phyloP scores from a whole-genome alignment of 1,284 basidiomycete genomes.

The Malassezia pachydermatis region DNA sequence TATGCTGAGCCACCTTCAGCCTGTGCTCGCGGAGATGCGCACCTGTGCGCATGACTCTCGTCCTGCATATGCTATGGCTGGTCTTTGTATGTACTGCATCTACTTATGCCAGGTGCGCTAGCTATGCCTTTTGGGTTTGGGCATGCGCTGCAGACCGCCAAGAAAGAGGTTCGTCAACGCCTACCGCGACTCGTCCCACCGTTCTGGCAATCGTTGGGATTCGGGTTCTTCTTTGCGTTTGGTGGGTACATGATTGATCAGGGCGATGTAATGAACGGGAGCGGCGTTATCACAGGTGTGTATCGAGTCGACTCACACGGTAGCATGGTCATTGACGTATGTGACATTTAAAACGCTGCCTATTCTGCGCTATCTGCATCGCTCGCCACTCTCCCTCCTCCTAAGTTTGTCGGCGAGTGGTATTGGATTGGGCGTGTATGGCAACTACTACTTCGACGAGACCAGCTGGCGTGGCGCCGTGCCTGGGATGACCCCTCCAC shows the following conservation, averaged over 20 bases:
- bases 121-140: constrained; percentile 32
- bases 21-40: constrained; percentile 9
- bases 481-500: constrained; percentile 15
- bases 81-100: constrained; percentile 16
- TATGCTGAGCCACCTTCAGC: background rate
- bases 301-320: background rate
- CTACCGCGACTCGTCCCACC: constrained; percentile 28
- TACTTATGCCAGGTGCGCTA: constrained; percentile 18
- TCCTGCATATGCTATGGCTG: constrained; percentile 26
- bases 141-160: constrained; percentile 22
- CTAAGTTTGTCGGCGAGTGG: constrained; percentile 19
- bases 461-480: constrained; percentile 36
- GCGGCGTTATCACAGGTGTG: constrained; percentile 28
- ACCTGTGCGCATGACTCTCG: constrained; percentile 20
- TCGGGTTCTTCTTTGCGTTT: constrained; percentile 28
- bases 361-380: constrained; percentile 17
- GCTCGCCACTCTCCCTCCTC: constrained; percentile 21
- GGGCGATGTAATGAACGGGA: constrained; percentile 35
- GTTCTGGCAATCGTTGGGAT: constrained; percentile 38
- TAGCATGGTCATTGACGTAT: constrained; percentile 39
- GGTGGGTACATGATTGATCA: constrained; percentile 43
- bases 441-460: constrained; percentile 36
- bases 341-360: constrained; percentile 32
- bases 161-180: constrained; percentile 18
- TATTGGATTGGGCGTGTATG: constrained; percentile 32